phyloP scores from a whole-genome alignment of 2,329 filamentous ascomycete genomes.

The Eutypella sp. region DNA sequence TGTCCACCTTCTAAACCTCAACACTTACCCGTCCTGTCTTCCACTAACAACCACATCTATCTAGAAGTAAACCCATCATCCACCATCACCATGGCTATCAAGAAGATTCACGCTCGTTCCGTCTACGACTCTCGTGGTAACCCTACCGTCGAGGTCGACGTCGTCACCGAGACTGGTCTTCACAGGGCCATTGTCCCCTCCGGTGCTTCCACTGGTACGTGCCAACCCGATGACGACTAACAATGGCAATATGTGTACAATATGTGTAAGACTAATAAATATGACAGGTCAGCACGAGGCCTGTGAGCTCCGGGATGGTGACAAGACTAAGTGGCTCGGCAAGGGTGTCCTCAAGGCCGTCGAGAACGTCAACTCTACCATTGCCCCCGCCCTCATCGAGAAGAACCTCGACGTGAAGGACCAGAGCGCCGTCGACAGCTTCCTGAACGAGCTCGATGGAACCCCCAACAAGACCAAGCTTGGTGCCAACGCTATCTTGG shows the following conservation, averaged over 20 bases:
- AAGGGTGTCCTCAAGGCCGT: constrained; percentile 87
- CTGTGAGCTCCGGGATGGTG: constrained; percentile 84
- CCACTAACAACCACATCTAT: constrained; percentile 2
- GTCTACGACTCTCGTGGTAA: constrained; percentile 99
- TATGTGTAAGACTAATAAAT: constrained; percentile 14
- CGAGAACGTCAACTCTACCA: constrained; percentile 76
- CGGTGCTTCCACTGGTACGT: constrained; percentile 86
- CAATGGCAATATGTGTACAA: constrained; percentile 7
- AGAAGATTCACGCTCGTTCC: constrained; percentile 85
- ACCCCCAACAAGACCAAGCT: constrained; percentile 83
- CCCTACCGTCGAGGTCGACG: constrained; percentile 97
- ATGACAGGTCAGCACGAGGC: constrained; percentile 77
- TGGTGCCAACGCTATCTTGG: constrained; percentile 84
- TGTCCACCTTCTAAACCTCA: too few species aligned
- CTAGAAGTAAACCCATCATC: not conserved
- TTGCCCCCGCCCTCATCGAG: constrained; percentile 78
- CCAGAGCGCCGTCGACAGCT: constrained; percentile 76
- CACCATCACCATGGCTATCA: constrained; percentile 71
- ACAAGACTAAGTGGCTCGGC: constrained; percentile 80
- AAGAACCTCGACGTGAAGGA: constrained; percentile 81
- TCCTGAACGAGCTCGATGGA: constrained; percentile 81
- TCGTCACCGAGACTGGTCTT: constrained; percentile 92
- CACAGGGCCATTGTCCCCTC: constrained; percentile 97
- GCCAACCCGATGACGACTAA: constrained; percentile 10
- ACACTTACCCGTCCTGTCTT: constrained; percentile 1